These are phyloP conservation scores for Diaporthe capsici DNA, from an alignment of 2,329 filamentous ascomycete genomes.

Conservation along the genomic window DNA sequence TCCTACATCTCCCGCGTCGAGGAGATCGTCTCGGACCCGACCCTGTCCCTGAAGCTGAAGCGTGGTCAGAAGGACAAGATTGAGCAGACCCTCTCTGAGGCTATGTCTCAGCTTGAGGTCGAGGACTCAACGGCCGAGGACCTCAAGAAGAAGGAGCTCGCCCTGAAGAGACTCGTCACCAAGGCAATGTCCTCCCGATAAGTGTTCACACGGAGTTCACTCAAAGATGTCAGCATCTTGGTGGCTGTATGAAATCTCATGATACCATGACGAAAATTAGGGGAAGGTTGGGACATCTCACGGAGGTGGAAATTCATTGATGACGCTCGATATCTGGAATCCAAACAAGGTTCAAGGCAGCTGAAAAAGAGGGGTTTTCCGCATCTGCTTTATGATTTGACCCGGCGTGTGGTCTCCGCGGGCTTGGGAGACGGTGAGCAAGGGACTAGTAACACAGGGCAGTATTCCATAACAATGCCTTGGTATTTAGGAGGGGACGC, in stretches of 20 bases:
- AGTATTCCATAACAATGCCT: neutral
- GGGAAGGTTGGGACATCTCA: conserved; percentile 26
- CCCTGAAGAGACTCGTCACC: conserved; percentile 96
- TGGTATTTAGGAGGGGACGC: neutral
- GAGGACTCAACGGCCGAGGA: conserved; percentile 93
- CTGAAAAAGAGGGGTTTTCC: conserved; percentile 14
- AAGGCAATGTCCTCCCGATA: conserved; percentile 97
- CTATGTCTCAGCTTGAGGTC: conserved; percentile 97
- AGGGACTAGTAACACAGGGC: conserved; percentile 10
- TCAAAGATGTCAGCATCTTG: no score
- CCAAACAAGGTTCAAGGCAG: conserved; percentile 17
- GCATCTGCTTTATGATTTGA: conserved; percentile 25
- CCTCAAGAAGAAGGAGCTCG: conserved; percentile 99
- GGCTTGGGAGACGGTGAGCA: conserved; percentile 27
- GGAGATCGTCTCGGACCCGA: conserved; percentile 98
- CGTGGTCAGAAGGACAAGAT: conserved; percentile 99
- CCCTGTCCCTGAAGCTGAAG: conserved; percentile 97
- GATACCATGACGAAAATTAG: conserved; percentile 40
- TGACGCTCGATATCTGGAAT: conserved; percentile 34
- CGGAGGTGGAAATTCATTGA: conserved; percentile 32
- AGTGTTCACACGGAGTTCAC: conserved; percentile 46
- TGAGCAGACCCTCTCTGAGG: conserved; percentile 94
- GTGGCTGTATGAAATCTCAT: conserved; percentile 16
- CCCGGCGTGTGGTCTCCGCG: conserved; percentile 9
- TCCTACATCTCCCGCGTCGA: conserved; percentile 98